A percentile compares a stretch with the other conserved stretches of the same genome.
These are phyloP conservation scores for Mucor plumbeus DNA, from an alignment of 371 early-diverging fungal species.

Conservation along the genomic window DNA sequence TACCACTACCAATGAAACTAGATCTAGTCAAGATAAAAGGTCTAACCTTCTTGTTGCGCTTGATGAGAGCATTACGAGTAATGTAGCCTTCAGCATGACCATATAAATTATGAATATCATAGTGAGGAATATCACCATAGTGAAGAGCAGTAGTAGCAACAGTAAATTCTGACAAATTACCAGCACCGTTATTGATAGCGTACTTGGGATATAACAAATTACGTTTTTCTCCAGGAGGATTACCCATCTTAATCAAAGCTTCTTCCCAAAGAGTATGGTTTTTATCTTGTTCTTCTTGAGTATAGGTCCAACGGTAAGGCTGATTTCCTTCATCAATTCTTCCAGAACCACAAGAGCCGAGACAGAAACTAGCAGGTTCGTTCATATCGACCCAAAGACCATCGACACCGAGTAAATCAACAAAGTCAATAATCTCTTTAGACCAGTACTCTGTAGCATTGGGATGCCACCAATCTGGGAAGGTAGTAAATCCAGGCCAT, in stretches of 20 bases:
- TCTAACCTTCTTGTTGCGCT: slow-evolving; percentile 49
- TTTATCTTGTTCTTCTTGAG: slow-evolving; percentile 28
- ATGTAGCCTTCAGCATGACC: slow-evolving; percentile 62
- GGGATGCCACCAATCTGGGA: slow-evolving; percentile 70
- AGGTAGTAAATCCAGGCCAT: slow-evolving; percentile 75
- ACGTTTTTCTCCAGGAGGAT: slow-evolving; percentile 32
- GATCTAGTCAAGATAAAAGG: slow-evolving; percentile 78
- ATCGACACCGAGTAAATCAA: slow-evolving; percentile 42
- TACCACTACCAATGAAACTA: slow-evolving; percentile 73
- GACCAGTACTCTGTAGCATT: slow-evolving; percentile 55
- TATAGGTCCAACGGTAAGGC: slow-evolving; percentile 33
- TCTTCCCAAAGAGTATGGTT: slow-evolving; percentile 28
- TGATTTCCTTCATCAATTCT: slow-evolving; percentile 28
- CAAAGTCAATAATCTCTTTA: slow-evolving; percentile 37
- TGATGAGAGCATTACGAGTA: slow-evolving; percentile 53
- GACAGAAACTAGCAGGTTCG: slow-evolving; percentile 61
- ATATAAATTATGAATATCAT: slow-evolving; percentile 71
- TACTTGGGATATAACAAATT: slow-evolving; percentile 43
- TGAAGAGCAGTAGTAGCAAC: slow-evolving; percentile 62
- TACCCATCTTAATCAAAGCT: slow-evolving; percentile 31
- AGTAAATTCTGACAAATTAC: slow-evolving; percentile 59
- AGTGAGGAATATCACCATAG: slow-evolving; percentile 57
- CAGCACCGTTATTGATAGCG: slow-evolving; percentile 39
- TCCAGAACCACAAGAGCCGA: slow-evolving; percentile 35
- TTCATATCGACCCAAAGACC: slow-evolving; percentile 81